Conservation (phyloP, 495 filamentous ascomycete genomes). For the Aspergillus mulundensis region DNA sequence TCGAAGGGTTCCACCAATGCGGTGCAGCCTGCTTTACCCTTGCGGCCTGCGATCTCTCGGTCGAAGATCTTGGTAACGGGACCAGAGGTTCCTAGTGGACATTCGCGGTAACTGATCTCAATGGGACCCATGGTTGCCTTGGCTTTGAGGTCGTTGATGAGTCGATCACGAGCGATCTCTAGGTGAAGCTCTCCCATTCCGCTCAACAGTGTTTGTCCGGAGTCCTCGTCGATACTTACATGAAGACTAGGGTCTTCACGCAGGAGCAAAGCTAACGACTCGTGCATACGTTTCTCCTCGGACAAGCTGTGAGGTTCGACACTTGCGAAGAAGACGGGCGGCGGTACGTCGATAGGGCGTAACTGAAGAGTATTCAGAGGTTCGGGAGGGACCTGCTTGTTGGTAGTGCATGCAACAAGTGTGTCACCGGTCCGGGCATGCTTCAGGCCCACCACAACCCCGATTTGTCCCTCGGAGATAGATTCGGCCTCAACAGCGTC, state of each 20-base stretch:
- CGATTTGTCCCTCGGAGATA: conserved; percentile 85
- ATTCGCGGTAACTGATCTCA: conserved; percentile 92
- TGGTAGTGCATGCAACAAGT: conserved; percentile 65
- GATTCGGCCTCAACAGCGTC: conserved; percentile 79
- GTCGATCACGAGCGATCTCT: conserved; percentile 84
- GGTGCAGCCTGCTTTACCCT: conserved; percentile 70
- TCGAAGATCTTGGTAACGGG: conserved; percentile 64
- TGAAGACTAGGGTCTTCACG: conserved; percentile 95
- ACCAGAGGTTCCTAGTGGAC: conserved; percentile 49
- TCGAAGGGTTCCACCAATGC: conserved; percentile 60
- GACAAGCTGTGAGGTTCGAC: conserved; percentile 78
- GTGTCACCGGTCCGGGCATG: conserved; percentile 91
- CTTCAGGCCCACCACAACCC: conserved; percentile 91
- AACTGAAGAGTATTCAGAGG: conserved; percentile 73
- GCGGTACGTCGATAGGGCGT: conserved; percentile 83
- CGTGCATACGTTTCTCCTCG: conserved; percentile 72
- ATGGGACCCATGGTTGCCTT: conserved; percentile 90
- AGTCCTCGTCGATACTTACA: conserved; percentile 79
- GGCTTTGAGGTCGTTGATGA: conserved; percentile 83
- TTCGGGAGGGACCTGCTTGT: conserved; percentile 60
- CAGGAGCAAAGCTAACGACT: conserved; percentile 69
- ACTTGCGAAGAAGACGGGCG: conserved; percentile 92
- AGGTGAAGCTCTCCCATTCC: conserved; percentile 99
- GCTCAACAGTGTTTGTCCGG: conserved; percentile 85
- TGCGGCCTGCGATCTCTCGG: conserved; percentile 72